Conservation (phyloP, 139 green algal genomes). For the Yamagishiella unicocca region DNA sequence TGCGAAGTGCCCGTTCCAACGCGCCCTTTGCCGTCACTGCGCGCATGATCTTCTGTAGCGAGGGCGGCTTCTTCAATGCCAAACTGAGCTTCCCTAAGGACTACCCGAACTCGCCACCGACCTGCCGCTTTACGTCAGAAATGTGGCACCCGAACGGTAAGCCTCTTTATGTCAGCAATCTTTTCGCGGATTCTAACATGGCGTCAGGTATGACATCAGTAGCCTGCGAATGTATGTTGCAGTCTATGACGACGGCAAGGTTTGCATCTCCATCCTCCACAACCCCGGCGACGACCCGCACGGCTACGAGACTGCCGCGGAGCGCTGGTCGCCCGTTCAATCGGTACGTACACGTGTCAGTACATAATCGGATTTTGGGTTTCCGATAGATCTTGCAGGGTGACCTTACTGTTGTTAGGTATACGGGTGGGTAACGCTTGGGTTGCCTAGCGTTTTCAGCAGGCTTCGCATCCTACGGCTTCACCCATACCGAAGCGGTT, state of each 20-base stretch:
- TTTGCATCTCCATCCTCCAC: conserved; percentile 99
- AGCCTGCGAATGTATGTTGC: conserved; percentile 12
- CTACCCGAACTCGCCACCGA: conserved; percentile 97
- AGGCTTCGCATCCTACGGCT: too few relatives aligned
- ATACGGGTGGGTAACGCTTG: too few relatives aligned
- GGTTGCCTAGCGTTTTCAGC: too few relatives aligned
- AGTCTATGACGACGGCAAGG: conserved; percentile 96
- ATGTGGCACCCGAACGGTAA: conserved; percentile 98
- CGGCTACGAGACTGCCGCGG: conserved; percentile 94
- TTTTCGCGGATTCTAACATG: background rate
- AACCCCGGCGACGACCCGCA: conserved; percentile 94
- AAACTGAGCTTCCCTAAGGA: conserved; percentile 96
- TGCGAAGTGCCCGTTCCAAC: background rate
- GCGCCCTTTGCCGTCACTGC: background rate
- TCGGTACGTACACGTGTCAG: too few relatives aligned
- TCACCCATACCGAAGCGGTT: too few relatives aligned
- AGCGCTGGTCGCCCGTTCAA: conserved; percentile 98
- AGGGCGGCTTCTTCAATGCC: conserved; percentile 99
- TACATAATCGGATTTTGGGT: too few relatives aligned
- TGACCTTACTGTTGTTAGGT: too few relatives aligned
- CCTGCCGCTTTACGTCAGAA: conserved; percentile 96
- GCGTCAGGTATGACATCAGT: background rate
- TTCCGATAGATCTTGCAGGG: too few relatives aligned
- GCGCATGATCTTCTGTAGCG: conserved; percentile 76
- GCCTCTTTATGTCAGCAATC: conserved; percentile 28